These are phyloP conservation scores for Mallotus repandus DNA, from an alignment of 441 rosid species.

Conservation along the genomic window DNA sequence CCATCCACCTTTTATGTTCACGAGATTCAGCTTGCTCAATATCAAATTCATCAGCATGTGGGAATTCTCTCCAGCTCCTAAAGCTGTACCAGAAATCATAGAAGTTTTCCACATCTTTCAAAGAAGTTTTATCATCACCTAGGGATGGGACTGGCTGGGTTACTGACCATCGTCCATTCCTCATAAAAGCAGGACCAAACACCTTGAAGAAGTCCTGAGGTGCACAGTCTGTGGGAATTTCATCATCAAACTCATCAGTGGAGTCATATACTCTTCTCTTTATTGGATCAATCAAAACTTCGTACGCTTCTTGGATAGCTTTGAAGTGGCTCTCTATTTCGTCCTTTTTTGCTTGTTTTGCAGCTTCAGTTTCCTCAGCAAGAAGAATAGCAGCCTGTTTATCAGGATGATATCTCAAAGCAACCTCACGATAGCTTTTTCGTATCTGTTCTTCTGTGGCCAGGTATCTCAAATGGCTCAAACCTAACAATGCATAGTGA, in stretches of 20 bases:
- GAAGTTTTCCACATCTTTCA: slow-evolving; percentile 76
- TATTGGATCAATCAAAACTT: slow-evolving; percentile 81
- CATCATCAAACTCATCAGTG: slow-evolving; percentile 96
- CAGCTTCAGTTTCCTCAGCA: slow-evolving; percentile 87
- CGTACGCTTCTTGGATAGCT: slow-evolving; percentile 91
- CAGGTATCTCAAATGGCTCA: slow-evolving; percentile 88
- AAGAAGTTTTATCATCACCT: slow-evolving; percentile 62
- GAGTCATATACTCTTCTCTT: slow-evolving; percentile 93
- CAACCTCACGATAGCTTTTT: slow-evolving; percentile 90
- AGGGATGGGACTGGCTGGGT: slow-evolving; percentile 67
- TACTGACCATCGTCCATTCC: slow-evolving; percentile 96
- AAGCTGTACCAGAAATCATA: slow-evolving; percentile 90
- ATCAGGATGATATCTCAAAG: slow-evolving; percentile 90
- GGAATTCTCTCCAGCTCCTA: slow-evolving; percentile 98
- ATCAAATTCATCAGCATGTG: slow-evolving; percentile 97
- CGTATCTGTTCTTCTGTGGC: slow-evolving; percentile 96
- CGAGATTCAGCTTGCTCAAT: slow-evolving; percentile 95
- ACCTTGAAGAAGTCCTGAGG: slow-evolving; percentile 94
- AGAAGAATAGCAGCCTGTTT: slow-evolving; percentile 90
- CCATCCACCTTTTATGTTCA: slow-evolving; percentile 99
- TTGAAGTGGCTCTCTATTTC: slow-evolving; percentile 88
- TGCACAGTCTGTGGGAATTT: slow-evolving; percentile 79
- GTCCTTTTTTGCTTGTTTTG: slow-evolving; percentile 85
- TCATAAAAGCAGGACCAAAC: slow-evolving; percentile 92
- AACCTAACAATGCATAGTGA: slow-evolving; percentile 87